Base-by-base conservation (phyloP, 129 eudicot genomes). In the Artemisia annua region DNA sequence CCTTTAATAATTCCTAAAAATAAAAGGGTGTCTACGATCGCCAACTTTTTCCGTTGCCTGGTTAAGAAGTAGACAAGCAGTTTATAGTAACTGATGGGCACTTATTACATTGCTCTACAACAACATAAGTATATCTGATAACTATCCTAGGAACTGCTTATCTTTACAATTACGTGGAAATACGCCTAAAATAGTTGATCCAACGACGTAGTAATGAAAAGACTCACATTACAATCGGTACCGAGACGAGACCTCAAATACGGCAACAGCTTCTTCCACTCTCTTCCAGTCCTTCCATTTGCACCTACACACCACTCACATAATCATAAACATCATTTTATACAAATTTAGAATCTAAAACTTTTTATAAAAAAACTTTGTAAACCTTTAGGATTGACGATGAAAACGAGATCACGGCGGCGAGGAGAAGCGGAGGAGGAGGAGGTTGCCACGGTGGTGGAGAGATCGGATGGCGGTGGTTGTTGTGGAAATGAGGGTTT, bases 181-280 rank as follows among this genome's bases (percentile, higher is more conserved):
- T n/a, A n/a, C 63, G n/a, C 6, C 24, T 1, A 66, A 66, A 5
- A 3, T 61, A 24, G 50, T 56, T 15, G 14, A 18, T 32, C 32
- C 63, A 46, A 16, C 68, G 53, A 64, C 2, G 35, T 30, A 30
- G 35, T 5, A 48, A 35, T 3, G 26, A 48, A 75, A 15, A 46
- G 60, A 44, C 95, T 87, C 87, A 92, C 96, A 82, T 95, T 88
- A 60, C 83, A 95, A 58, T 90, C 83, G 72, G 68, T 75, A 15
- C 91, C 85, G 28, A 95, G 91, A 75, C 97, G 97, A 81, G 92
- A 88, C 94, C 87, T 86, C 35, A 95, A 80, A 77, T 76, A 90
- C 5, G 99, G 99, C 81, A 90, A 75, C 70, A 95, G 72, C 56
- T 88, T 90, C 95, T 88, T 90, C 99, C 99, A 95, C 61, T 90